A percentile compares a stretch with the other conserved stretches of the same genome.
Evolutionary conservation across 495 filamentous ascomycete genomes (phyloP).

Genomic region (Glonium stellatum): DNA sequence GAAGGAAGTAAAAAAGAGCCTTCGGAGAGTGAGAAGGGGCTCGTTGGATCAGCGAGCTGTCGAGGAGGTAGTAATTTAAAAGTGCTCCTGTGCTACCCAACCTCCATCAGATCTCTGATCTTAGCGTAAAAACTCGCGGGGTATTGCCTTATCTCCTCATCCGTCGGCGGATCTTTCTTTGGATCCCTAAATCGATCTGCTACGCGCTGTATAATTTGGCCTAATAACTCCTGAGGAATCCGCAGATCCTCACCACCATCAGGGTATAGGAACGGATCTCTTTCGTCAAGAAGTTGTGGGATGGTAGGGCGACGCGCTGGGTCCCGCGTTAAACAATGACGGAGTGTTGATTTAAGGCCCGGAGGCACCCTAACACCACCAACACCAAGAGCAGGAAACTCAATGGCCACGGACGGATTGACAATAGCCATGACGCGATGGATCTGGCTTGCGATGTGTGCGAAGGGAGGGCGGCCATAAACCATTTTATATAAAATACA

Average conservation of each 20-base stretch:
- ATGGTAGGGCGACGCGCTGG: conserved; percentile 70
- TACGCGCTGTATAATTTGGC: conserved; percentile 68
- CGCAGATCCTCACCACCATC: conserved; percentile 58
- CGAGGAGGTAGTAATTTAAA: neutral
- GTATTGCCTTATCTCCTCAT: conserved; percentile 65
- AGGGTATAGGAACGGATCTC: conserved; percentile 78
- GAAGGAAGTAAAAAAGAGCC: neutral
- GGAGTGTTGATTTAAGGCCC: conserved; percentile 64
- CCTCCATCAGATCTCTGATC: conserved; percentile 56
- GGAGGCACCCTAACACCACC: conserved; percentile 66
- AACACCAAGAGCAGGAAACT: conserved; percentile 68
- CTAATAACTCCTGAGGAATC: conserved; percentile 69
- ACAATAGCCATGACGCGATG: conserved; percentile 74
- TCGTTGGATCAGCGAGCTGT: neutral
- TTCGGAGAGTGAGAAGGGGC: neutral
- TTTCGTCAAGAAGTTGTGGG: conserved; percentile 60
- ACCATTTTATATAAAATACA: conserved; percentile 98
- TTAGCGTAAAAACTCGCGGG: conserved; percentile 59
- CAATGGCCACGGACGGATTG: conserved; percentile 74
- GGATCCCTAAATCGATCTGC: conserved; percentile 60
- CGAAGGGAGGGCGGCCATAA: conserved; percentile 87
- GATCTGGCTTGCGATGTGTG: conserved; percentile 79
- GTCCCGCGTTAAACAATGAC: conserved; percentile 73
- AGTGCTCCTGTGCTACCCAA: neutral
- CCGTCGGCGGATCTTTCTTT: conserved; percentile 55